Conservation (phyloP, 139 green algal genomes). For the Chlorella sp. region DNA sequence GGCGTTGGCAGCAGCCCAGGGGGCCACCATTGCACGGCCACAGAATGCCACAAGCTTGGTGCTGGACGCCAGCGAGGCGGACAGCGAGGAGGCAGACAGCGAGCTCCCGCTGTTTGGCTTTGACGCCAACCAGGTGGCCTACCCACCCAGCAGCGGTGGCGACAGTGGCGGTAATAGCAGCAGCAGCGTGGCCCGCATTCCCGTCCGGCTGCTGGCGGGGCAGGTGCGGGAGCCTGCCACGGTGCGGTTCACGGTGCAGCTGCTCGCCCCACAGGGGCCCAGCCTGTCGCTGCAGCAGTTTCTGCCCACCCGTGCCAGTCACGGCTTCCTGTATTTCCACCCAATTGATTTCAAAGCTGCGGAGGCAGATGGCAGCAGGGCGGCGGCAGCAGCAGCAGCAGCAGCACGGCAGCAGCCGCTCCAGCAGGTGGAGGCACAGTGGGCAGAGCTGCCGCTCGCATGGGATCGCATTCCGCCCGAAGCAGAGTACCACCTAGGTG, state of each 20-base stretch:
- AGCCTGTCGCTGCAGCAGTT: neutral
- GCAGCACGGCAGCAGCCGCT: neutral
- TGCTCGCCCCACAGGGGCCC: neutral
- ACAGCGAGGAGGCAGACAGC: neutral
- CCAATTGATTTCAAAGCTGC: neutral
- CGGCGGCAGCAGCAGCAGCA: neutral
- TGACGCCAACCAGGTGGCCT: conserved; percentile 13
- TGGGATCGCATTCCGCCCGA: conserved; percentile 48
- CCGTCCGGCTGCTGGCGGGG: conserved; percentile 29
- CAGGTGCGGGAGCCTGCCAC: conserved; percentile 7
- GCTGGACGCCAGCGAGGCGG: neutral
- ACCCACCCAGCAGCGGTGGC: neutral
- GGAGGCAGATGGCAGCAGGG: neutral
- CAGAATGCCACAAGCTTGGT: neutral
- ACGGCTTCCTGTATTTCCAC: conserved; percentile 39
- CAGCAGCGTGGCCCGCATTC: neutral
- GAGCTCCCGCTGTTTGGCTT: conserved; percentile 35
- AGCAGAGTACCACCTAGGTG: conserved; percentile 49
- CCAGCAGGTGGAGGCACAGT: neutral
- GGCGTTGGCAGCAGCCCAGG: neutral
- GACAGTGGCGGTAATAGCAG: neutral
- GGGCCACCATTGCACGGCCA: conserved; percentile 1
- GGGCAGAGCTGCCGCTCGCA: conserved; percentile 46
- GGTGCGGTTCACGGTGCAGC: neutral
- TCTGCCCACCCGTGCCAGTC: neutral